Percentiles rank a stretch among this genome's conserved stretches.
phyloP scores from a whole-genome alignment of 176 grass and related monocot genomes.

The Bolboschoenus planiculmis region DNA sequence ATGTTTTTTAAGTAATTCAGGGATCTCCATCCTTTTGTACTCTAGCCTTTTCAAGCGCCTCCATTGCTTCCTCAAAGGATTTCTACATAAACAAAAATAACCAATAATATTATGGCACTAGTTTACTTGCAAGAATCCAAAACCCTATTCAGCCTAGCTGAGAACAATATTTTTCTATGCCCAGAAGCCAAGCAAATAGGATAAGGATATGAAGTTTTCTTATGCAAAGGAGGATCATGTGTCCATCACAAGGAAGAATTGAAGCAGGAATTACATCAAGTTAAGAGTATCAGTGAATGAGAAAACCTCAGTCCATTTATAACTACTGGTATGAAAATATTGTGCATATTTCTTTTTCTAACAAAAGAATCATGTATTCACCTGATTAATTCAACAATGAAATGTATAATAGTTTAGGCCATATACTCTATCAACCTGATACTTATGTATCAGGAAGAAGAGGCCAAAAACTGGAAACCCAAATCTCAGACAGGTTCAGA shows the following conservation, averaged over 20 bases:
- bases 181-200: neutral
- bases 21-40: constrained; percentile 1
- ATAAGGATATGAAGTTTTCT: neutral
- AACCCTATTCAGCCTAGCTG: neutral
- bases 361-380: neutral
- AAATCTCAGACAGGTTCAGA: neutral
- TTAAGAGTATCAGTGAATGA: neutral
- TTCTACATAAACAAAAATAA: constrained; percentile 3
- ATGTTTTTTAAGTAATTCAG: neutral
- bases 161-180: neutral
- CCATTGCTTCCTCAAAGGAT: constrained; percentile 25
- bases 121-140: neutral
- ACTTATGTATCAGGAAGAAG: neutral
- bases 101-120: neutral
- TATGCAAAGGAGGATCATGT: neutral
- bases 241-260: neutral
- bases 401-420: neutral
- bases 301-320: neutral
- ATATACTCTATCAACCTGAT: neutral
- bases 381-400: neutral
- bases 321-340: neutral
- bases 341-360: neutral
- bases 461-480: neutral
- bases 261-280: neutral
- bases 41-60: constrained; percentile 9